Evolutionary conservation across 192 early-diverging fungal species (phyloP), one percentile per base, ranked within the genome.

Genomic region (Lunasporangiospora selenospora): DNA sequence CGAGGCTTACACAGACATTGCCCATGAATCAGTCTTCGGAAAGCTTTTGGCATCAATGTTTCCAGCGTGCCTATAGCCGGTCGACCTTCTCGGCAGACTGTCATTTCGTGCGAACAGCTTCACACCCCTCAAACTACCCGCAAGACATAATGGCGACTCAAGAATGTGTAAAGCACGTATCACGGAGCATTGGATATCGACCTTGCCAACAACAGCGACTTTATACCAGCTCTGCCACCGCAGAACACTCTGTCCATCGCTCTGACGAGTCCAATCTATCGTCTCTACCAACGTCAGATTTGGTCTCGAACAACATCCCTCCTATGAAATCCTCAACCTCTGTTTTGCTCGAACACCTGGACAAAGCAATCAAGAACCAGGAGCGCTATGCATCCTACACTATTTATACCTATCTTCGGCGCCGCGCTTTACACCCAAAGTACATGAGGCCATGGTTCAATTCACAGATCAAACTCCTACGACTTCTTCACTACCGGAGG

Each of bases 401-500:
- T 18, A 7, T 23, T 0, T 71, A 71, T 44, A 37, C 43, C 13
- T 6, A 16, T 3, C 37, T 62, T 2, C 58, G 48, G 15, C 45
- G 34, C 4, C 39, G 53, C 11, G 43, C 15, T 1, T 29, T 70
- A 0, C 44, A 50, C 3, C 19, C 45, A 18, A 38, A 54, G 12
- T 49, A 24, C 15, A n/a, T 44, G 12, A 34, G 34, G 13, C 9
- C 38, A 0, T 41, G 32, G 44, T 61, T 57, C 33, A 44, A 27
- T 19, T 38, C 47, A 24, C 67, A 62, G 37, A 19, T 29, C 12
- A 36, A 46, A 55, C 53, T 71, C 5, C 40, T 71, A 0, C 36
- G 45, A 11, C 59, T 71, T 2, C 43, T 71, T n/a, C 59, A 71
- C 32, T n/a, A n/a, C n/a, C n/a, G n/a, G n/a, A n/a, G n/a, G n/a